These are phyloP conservation scores for Microbotryum saponariae DNA, from an alignment of 1,284 basidiomycete species.

Conservation along the genomic window DNA sequence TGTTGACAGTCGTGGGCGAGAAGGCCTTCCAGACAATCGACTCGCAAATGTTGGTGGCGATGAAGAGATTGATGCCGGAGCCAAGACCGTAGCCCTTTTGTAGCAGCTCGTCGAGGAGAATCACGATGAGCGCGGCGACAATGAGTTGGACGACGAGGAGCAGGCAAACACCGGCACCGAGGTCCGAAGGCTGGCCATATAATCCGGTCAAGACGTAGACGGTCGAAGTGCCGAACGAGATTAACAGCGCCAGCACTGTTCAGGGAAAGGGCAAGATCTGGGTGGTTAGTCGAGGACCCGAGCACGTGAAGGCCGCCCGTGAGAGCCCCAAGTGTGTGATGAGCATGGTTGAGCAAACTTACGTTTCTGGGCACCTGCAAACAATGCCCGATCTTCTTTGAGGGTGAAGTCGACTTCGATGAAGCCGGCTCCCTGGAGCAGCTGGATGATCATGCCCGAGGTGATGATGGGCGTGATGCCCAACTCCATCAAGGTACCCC, in stretches of 20 bases:
- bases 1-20: conserved; percentile 96
- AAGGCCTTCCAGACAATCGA: conserved; percentile 99
- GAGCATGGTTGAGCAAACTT: conserved; percentile 40
- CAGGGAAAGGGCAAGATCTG: too few species aligned
- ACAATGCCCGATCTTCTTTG: conserved; percentile 94
- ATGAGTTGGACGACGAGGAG: conserved; percentile 93
- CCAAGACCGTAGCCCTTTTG: conserved; percentile 99
- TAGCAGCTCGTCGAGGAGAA: conserved; percentile 94
- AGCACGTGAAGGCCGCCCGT: background rate
- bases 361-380: conserved; percentile 96
- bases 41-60: conserved; percentile 99
- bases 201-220: conserved; percentile 96
- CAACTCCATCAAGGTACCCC: conserved; percentile 97
- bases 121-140: conserved; percentile 89
- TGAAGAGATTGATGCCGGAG: conserved; percentile 96
- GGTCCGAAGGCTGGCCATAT: conserved; percentile 85
- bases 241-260: conserved; percentile 89
- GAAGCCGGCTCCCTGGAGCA: conserved; percentile 92
- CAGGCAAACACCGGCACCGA: conserved; percentile 92
- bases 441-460: conserved; percentile 99
- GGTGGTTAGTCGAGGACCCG: background rate
- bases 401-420: conserved; percentile 95
- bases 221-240: conserved; percentile 90
- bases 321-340: background rate
- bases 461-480: conserved; percentile 97